Evolutionary conservation across 176 grass and related monocot species (phyloP).

Genomic region (Musa troglodytarum): DNA sequence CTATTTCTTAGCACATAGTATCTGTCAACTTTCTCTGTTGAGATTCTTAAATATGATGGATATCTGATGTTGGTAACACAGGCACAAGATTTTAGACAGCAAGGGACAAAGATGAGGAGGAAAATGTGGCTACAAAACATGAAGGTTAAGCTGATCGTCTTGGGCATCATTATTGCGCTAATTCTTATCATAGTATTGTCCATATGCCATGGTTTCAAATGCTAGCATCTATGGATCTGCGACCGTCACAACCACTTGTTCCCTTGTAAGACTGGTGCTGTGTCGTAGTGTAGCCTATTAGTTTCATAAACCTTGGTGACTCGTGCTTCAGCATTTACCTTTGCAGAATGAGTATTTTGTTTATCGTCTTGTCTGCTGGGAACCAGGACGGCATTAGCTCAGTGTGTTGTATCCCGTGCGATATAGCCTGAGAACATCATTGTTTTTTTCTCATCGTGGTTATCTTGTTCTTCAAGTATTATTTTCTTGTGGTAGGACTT

Average conservation of each 20-base stretch:
- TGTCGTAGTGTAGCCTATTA: constrained; percentile 15
- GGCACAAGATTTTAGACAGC: constrained; percentile 57
- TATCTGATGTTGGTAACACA: constrained; percentile 7
- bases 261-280: neutral
- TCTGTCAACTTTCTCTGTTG: neutral
- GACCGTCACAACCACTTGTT: neutral
- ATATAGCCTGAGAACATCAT: too few relatives aligned
- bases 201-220: constrained; percentile 48
- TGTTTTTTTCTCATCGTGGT: too few relatives aligned
- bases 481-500: too few relatives aligned
- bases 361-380: too few relatives aligned
- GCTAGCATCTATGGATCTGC: constrained; percentile 17
- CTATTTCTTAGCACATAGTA: neutral
- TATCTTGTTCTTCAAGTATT: too few relatives aligned
- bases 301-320: neutral
- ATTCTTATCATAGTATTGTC: constrained; percentile 76
- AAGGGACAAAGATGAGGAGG: constrained; percentile 37
- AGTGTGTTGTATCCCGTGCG: too few relatives aligned
- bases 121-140: constrained; percentile 95
- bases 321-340: too few relatives aligned
- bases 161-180: constrained; percentile 47
- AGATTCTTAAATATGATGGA: neutral
- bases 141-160: constrained; percentile 74
- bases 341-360: too few relatives aligned
- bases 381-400: too few relatives aligned